Evolutionary conservation across 352 stramenopile genomes (phyloP), one percentile per base, ranked within the genome.

Genomic region (Phytophthora citrophthora): DNA sequence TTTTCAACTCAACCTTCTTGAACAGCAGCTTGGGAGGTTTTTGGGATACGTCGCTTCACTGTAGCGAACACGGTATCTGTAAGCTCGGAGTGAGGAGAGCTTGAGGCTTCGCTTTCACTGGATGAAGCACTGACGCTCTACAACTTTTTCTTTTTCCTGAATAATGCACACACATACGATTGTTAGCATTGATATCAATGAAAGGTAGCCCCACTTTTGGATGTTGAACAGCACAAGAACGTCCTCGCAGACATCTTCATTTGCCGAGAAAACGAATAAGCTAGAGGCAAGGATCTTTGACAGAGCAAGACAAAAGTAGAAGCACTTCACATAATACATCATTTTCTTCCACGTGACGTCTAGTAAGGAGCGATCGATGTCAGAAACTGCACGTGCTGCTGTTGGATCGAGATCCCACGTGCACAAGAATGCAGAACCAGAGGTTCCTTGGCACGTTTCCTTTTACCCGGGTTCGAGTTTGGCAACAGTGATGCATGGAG

Each of bases 321-420:
- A 26, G 74, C 78, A 88, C 76, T 86, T 85, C 20, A 83, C 74
- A 23, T 20, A 20, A 20, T 68, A 83, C 51, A 90, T 80, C 74
- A 91, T 89, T 63, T 91, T 91, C 64, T 78, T 89, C 82, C 82
- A 95, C 57, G 93, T 91, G 46, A 94, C 85, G 64, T 95, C 85
- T 56, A 95, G 70, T 43, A 94, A 77, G 9, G 72, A 75, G 2
- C 54, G 68, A 46, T 94, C 82, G 15, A 93, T 78, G 51, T 93
- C 82, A 46, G 77, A 90, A 12, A 95, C 86, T 3, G 87, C 84
- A 27, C 81, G 73, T 27, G 71, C 66, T 23, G 87, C 87, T 9
- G 82, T 80, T 7, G 74, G 64, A 50, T 94, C 87, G 18, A 95
- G 75, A 31, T 95, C 83, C 85, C 85, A 95, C 20, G 87, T 94